Conservation (phyloP, 225 moss, liverwort and hornwort species). For the Bryum argenteum region DNA sequence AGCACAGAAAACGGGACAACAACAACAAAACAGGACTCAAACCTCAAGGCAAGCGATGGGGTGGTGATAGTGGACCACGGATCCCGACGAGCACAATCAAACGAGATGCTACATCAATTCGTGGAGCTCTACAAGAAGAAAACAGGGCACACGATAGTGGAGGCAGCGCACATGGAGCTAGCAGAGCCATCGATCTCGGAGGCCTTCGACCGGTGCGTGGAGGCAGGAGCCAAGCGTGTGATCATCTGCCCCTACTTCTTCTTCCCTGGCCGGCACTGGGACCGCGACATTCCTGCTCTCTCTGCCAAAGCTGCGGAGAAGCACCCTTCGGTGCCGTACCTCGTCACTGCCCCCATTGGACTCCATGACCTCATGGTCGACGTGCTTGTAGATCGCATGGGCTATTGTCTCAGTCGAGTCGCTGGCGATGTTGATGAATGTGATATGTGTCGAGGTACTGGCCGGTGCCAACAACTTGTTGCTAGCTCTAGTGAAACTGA, state of each 20-base stretch:
- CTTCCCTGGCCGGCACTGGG: conserved; percentile 92
- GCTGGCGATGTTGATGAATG: conserved; percentile 73
- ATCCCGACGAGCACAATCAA: conserved; percentile 76
- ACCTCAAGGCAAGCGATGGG: conserved; percentile 53
- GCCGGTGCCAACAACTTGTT: conserved; percentile 68
- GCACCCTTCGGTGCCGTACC: conserved; percentile 60
- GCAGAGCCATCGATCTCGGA: conserved; percentile 79
- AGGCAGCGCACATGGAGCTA: conserved; percentile 93
- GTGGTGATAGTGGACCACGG: conserved; percentile 90
- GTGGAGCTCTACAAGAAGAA: conserved; percentile 84
- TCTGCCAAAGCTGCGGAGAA: conserved; percentile 72
- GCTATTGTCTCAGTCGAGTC: conserved; percentile 78
- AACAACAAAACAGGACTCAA: conserved; percentile 16
- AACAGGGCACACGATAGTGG: conserved; percentile 69
- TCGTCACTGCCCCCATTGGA: conserved; percentile 92
- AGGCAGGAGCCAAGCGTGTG: conserved; percentile 76
- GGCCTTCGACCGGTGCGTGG: conserved; percentile 88
- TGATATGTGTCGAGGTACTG: conserved; percentile 81
- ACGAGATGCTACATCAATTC: conserved; percentile 81
- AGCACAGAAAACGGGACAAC: conserved; percentile 3
- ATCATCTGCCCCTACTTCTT: conserved; percentile 91
- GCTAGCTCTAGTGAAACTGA: conserved; percentile 26
- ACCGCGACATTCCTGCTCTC: conserved; percentile 87
- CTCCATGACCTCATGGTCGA: conserved; percentile 88
- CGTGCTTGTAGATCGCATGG: conserved; percentile 79